Evolutionary conservation across 2,329 filamentous ascomycete species (phyloP), one percentile per base, ranked within the genome.

Genomic region (Pseudogymnoascus sp.): DNA sequence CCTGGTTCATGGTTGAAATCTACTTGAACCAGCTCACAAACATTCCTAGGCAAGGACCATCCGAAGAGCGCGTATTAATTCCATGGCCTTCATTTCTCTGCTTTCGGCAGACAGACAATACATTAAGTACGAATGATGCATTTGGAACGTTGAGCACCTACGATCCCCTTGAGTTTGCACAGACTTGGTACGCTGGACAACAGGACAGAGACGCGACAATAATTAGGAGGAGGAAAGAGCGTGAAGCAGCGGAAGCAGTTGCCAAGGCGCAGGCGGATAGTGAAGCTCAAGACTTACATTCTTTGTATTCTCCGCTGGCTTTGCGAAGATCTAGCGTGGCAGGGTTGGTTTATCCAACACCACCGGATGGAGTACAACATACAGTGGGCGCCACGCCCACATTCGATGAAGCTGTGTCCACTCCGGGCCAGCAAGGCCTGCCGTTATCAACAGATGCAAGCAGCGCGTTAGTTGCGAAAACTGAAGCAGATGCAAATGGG

Each of bases 271-370:
- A 77, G 37, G 75, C 72, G 6, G 75, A 79, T 39, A 71, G 73
- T 60, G 77, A 83, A 68, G 71, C 73, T 13, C 80, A 75, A 69
- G 75, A 74, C 62, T 69, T 79, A 23, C 83, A 78, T 57, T 57
- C 51, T 4, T 21, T 67, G 82, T 78, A 83, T 61, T 85, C 85
- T 6, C 82, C 84, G 6, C 68, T 82, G 19, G 76, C 78, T 14
- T 69, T 83, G 6, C 79, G 83, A 67, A 78, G 83, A 69, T 75
- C 81, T 39, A 81, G 79, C 67, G 79, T 72, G 63, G 70, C 78
- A 23, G 82, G 83, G 45, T 80, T 83, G 1, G 85, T 90, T 75
- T 90, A 91, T 71, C 88, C 86, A 7, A 91, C 88, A 5, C 88
- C 88, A 1, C 88, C 88, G 10, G 88, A 90, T 71, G 86, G 81